These are phyloP conservation scores for Hemisphaericaspora subhashii DNA, from an alignment of 1,139 yeast genomes.

Conservation along the genomic window DNA sequence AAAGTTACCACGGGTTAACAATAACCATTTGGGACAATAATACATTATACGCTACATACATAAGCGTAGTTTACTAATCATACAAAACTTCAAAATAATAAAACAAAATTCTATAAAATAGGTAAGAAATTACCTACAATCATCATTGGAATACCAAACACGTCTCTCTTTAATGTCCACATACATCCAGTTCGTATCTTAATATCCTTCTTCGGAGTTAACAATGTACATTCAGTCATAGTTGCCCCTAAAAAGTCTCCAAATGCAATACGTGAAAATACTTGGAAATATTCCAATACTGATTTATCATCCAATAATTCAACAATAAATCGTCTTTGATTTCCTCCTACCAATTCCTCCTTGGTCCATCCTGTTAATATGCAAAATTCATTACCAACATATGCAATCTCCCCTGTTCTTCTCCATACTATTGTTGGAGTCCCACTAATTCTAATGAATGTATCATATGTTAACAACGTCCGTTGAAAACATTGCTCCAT, in stretches of 20 bases:
- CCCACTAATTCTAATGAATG: slow-evolving; percentile 78
- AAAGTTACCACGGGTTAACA: too few species aligned
- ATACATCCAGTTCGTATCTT: slow-evolving; percentile 74
- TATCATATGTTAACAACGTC: slow-evolving; percentile 83
- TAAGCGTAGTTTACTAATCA: too few species aligned
- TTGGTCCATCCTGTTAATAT: slow-evolving; percentile 86
- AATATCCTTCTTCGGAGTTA: slow-evolving; percentile 53
- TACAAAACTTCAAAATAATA: background rate
- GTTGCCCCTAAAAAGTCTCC: slow-evolving; percentile 92
- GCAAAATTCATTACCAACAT: slow-evolving; percentile 90
- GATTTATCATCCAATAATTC: slow-evolving; percentile 87
- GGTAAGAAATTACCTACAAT: slow-evolving; percentile 91
- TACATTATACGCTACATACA: background rate
- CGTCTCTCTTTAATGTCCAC: slow-evolving; percentile 79
- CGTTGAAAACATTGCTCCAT: slow-evolving; percentile 97
- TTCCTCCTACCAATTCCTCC: slow-evolving; percentile 54
- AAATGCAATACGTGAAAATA: slow-evolving; percentile 83
- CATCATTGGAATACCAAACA: slow-evolving; percentile 80
- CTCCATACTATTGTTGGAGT: slow-evolving; percentile 97
- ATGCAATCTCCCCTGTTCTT: slow-evolving; percentile 91
- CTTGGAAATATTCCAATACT: slow-evolving; percentile 82
- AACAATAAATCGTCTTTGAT: slow-evolving; percentile 67
- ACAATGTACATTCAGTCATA: slow-evolving; percentile 78
- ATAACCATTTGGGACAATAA: background rate
- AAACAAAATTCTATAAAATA: slow-evolving; percentile 37